phyloP scores from a whole-genome alignment of 441 rosid species.

The Erodium trifolium region DNA sequence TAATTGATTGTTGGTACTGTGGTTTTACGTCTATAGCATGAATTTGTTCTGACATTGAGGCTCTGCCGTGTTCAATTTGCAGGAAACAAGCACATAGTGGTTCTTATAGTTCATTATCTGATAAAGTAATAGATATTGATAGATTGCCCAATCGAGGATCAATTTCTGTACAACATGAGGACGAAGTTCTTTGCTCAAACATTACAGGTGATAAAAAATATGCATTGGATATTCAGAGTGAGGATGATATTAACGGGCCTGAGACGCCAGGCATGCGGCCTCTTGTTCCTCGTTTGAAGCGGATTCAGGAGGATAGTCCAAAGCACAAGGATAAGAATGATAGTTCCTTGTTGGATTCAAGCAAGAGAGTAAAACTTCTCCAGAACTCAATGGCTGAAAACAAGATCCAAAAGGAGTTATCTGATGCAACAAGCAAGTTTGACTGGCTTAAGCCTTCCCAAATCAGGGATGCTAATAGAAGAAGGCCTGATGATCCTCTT shows the following conservation, averaged over 20 bases:
- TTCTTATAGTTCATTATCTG: slow-evolving; percentile 20
- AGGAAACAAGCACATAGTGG: slow-evolving; percentile 25
- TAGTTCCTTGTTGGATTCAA: slow-evolving; percentile 29
- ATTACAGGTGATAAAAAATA: slow-evolving; percentile 19
- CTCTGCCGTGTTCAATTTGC: slow-evolving; percentile 14
- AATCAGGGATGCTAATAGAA: slow-evolving; percentile 69
- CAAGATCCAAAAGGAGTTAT: slow-evolving; percentile 29
- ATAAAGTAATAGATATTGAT: slow-evolving; percentile 15
- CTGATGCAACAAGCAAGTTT: slow-evolving; percentile 56
- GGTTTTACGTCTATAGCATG: neutral
- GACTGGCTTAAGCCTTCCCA: slow-evolving; percentile 81
- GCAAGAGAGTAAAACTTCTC: slow-evolving; percentile 52
- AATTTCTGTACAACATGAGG: slow-evolving; percentile 22
- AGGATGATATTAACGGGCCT: slow-evolving; percentile 49
- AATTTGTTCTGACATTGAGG: neutral
- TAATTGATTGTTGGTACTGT: neutral
- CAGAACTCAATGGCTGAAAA: slow-evolving; percentile 29
- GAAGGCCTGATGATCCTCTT: slow-evolving; percentile 73
- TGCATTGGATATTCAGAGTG: slow-evolving; percentile 20
- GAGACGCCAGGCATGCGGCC: slow-evolving; percentile 68
- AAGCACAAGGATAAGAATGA: slow-evolving; percentile 27
- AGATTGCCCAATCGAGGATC: slow-evolving; percentile 19
- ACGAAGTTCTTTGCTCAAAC: slow-evolving; percentile 21
- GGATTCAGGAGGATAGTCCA: slow-evolving; percentile 45
- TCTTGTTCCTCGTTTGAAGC: slow-evolving; percentile 53